These are phyloP conservation scores for Ampelomyces quisqualis DNA, from an alignment of 2,329 filamentous ascomycete species.

Conservation along the genomic window DNA sequence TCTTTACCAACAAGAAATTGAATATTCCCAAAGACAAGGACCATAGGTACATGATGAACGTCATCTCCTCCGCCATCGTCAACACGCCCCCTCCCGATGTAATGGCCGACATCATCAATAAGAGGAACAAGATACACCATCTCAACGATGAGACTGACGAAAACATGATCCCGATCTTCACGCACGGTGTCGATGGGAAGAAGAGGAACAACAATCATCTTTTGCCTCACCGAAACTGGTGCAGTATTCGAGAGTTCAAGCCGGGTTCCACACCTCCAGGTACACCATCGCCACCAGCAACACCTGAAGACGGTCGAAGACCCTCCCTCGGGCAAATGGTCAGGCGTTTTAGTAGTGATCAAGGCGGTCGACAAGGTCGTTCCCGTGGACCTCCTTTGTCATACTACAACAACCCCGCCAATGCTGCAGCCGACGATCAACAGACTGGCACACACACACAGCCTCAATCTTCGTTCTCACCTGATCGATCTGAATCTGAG, in stretches of 20 bases:
- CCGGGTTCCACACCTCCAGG: slow-evolving; percentile 73
- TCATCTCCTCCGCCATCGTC: slow-evolving; percentile 91
- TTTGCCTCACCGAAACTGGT: slow-evolving; percentile 91
- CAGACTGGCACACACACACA: slow-evolving; percentile 23
- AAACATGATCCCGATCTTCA: slow-evolving; percentile 93
- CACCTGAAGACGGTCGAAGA: slow-evolving; percentile 23
- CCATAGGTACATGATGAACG: slow-evolving; percentile 94
- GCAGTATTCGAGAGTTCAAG: slow-evolving; percentile 80
- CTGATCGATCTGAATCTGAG: slow-evolving; percentile 32
- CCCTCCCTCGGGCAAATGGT: slow-evolving; percentile 45
- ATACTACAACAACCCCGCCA: slow-evolving; percentile 42
- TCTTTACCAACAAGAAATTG: slow-evolving; percentile 83
- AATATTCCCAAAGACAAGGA: slow-evolving; percentile 80
- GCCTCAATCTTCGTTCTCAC: slow-evolving; percentile 41
- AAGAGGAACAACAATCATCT: slow-evolving; percentile 87
- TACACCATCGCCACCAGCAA: slow-evolving; percentile 52
- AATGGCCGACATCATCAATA: slow-evolving; percentile 89
- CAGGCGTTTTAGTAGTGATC: slow-evolving; percentile 42
- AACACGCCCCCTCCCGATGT: slow-evolving; percentile 87
- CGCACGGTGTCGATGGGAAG: slow-evolving; percentile 84
- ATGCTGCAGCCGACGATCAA: slow-evolving; percentile 34
- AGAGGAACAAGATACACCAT: slow-evolving; percentile 75
- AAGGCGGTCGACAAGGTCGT: slow-evolving; percentile 27
- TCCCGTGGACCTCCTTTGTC: slow-evolving; percentile 40
- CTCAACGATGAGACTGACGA: slow-evolving; percentile 77